Percentiles rank a stretch among this genome's conserved stretches.
Conservation (phyloP, 108 stramenopile species). For the Hondaea fermentalgiana region DNA sequence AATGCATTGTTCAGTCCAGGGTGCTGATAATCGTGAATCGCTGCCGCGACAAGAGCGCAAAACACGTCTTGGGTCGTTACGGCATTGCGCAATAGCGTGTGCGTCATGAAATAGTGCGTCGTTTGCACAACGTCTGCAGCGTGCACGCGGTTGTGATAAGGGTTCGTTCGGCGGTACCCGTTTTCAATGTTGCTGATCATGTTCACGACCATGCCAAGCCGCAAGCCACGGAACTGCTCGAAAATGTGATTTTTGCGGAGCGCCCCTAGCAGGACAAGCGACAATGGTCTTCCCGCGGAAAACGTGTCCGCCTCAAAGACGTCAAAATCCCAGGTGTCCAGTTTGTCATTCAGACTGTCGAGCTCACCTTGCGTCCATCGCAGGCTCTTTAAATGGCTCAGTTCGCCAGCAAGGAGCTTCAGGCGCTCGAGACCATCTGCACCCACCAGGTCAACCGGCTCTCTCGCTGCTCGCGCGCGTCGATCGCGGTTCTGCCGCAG, state of each 20-base stretch:
- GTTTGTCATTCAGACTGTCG: not conserved
- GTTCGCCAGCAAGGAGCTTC: not conserved
- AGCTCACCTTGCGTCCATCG: slow-evolving; percentile 4
- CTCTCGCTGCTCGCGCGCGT: no score
- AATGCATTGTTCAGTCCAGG: slow-evolving; percentile 44
- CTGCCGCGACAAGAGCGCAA: slow-evolving; percentile 31
- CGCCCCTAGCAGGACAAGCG: not conserved
- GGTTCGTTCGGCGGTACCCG: not conserved
- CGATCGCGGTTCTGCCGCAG: no score
- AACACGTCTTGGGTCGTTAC: slow-evolving; percentile 27
- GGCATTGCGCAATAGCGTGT: not conserved
- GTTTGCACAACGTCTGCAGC: slow-evolving; percentile 46
- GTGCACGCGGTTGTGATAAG: slow-evolving; percentile 47
- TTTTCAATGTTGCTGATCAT: not conserved
- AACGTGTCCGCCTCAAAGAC: slow-evolving; percentile 14
- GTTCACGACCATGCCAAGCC: not conserved
- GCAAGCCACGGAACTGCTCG: not conserved
- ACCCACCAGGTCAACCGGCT: not conserved
- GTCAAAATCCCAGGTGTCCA: slow-evolving; percentile 28
- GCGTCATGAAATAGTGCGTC: slow-evolving; percentile 16
- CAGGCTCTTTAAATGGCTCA: not conserved
- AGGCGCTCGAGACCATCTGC: not conserved
- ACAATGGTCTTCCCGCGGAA: slow-evolving; percentile 7
- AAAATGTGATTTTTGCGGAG: not conserved
- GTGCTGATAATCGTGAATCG: slow-evolving; percentile 48